Base-by-base conservation (phyloP, 495 filamentous ascomycete genomes). In the Aspergillus avenaceus region DNA sequence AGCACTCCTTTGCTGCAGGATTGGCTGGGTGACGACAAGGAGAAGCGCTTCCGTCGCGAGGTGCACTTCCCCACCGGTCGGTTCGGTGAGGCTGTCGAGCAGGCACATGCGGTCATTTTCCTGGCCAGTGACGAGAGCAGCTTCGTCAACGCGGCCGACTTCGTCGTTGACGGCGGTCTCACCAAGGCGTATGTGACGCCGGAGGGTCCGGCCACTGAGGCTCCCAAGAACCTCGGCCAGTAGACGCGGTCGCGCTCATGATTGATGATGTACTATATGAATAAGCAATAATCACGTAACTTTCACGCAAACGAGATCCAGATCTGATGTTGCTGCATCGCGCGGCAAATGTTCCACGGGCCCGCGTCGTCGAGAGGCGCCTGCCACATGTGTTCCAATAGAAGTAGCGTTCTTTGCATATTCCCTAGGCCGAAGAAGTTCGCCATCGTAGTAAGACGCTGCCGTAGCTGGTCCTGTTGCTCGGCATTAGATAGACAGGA, bases 81-180 rank as follows among this genome's bases (percentile, higher is more conserved):
- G 12, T 98, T 98, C 59, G 93, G 93, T 18, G 93, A 98, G 72
- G 85, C 95, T 6, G 80, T 98, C 53, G 93, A 98, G 71, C 91
- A 95, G 72, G 93, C 93, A 3, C 85, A 95, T 37, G 95, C 91
- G 8, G 93, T 97, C 1, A 56, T 98, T 14, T 98, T 97, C 69
- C 72, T 98, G 43, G 93, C 93, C 3, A 93, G 87, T 56, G 93
- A 98, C 59, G 93, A 98, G 66, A 86, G 86, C 62, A 87, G 88
- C 69, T 98, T 96, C 55, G 85, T 97, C 40, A 97, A 93, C 52
- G 93, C 88, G 2, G 79, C 83, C 41, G 93, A 97, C 56, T 95
- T 98, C 71, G 84, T 92, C 7, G 92, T 97, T n/a, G 93, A 97
- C 59, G 92, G 92, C 34, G 93, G 93, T 22, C 88, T 98, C 88